Percentiles rank a stretch among this genome's conserved stretches.
phyloP scores from a whole-genome alignment of 139 green algal species.

The Mychonastes homosphaera region DNA sequence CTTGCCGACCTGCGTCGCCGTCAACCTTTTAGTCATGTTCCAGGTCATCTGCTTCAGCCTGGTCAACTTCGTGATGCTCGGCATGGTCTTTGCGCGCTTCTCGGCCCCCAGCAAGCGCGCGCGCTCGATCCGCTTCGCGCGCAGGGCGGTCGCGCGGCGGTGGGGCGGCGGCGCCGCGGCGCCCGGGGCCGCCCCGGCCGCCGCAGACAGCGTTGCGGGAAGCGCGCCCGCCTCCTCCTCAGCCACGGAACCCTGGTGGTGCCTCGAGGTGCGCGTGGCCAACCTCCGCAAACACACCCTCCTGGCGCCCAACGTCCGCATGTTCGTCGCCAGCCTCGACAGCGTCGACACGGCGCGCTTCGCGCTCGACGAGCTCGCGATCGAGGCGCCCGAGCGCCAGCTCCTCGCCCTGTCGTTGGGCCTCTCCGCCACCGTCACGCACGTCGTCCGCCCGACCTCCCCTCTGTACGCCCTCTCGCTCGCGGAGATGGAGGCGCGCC shows the following conservation, averaged over 20 bases:
- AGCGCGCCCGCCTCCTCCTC: too few relatives aligned
- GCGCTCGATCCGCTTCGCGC: constrained; percentile 25
- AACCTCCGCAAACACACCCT: constrained; percentile 56
- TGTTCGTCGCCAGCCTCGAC: too few relatives aligned
- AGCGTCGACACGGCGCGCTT: too few relatives aligned
- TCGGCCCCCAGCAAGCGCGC: constrained; percentile 48
- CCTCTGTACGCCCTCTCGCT: constrained; percentile 40
- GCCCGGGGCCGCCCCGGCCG: not conserved
- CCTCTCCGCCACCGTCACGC: constrained; percentile 37
- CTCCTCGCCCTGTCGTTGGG: constrained; percentile 44
- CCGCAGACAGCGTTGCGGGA: too few relatives aligned
- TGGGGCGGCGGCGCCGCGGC: not conserved
- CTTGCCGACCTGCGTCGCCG: constrained; percentile 16
- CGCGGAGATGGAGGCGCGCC: constrained; percentile 47
- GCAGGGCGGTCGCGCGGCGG: not conserved
- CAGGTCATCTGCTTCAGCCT: constrained; percentile 39
- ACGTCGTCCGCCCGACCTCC: constrained; percentile 33
- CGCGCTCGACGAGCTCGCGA: constrained; percentile 25
- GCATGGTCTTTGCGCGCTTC: constrained; percentile 53
- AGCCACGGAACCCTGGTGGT: not conserved
- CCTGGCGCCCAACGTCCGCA: constrained; percentile 32
- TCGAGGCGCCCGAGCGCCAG: constrained; percentile 24
- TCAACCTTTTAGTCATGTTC: constrained; percentile 45
- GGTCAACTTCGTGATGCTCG: constrained; percentile 47
- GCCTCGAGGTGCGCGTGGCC: constrained; percentile 14